phyloP scores from a whole-genome alignment of 371 early-diverging fungal species.

The Mucor mucedo region DNA sequence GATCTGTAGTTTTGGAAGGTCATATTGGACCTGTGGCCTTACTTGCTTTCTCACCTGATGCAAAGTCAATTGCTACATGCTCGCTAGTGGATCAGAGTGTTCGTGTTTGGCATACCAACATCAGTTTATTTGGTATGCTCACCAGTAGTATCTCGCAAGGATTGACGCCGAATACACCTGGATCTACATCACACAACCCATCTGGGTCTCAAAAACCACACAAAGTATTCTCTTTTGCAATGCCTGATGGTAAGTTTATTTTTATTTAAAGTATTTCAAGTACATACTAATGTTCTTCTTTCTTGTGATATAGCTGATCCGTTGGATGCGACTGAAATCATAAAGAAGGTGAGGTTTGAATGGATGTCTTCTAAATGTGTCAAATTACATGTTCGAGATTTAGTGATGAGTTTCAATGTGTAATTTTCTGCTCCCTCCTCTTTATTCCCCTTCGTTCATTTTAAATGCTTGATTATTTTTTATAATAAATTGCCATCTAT shows the following conservation, averaged over 20 bases:
- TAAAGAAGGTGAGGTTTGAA: constrained; percentile 67
- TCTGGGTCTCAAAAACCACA: constrained; percentile 58
- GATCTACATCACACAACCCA: constrained; percentile 11
- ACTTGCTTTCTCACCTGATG: constrained; percentile 81
- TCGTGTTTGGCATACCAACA: constrained; percentile 76
- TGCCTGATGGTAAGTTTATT: constrained; percentile 51
- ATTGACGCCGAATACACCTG: constrained; percentile 23
- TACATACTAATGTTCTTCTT: constrained; percentile 3
- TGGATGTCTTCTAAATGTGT: constrained; percentile 74
- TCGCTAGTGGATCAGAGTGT: constrained; percentile 74
- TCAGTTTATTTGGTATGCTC: constrained; percentile 76
- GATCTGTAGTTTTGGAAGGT: constrained; percentile 79
- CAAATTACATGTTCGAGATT: constrained; percentile 57
- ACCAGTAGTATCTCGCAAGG: constrained; percentile 56
- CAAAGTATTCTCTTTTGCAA: constrained; percentile 69
- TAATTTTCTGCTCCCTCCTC: constrained; percentile 20
- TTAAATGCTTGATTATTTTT: no score
- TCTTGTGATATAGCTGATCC: constrained; percentile 27
- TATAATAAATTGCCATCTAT: no score
- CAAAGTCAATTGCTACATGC: constrained; percentile 78
- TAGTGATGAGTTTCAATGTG: constrained; percentile 70
- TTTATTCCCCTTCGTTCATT: no score
- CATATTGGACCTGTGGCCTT: constrained; percentile 70
- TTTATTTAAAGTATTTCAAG: not conserved
- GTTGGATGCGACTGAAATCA: constrained; percentile 45